Conservation (phyloP, 108 stramenopile genomes). For the Cyclotella sp. region DNA sequence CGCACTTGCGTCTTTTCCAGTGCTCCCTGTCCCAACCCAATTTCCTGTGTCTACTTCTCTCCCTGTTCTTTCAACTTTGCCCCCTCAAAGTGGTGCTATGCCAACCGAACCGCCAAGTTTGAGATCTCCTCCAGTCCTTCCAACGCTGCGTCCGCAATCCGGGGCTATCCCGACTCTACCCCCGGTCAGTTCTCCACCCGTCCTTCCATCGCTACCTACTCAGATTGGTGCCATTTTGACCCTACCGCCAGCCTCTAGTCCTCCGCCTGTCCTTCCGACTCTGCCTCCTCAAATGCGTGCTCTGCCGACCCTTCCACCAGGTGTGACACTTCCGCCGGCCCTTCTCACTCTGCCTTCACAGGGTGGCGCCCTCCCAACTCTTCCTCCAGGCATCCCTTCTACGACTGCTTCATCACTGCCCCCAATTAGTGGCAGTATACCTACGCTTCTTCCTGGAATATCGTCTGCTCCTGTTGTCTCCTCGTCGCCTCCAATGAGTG, state of each 20-base stretch:
- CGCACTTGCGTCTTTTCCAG: neutral
- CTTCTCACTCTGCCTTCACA: neutral
- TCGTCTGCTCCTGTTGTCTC: neutral
- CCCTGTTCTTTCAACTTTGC: no score
- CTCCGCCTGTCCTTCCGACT: neutral
- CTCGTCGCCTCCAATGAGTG: neutral
- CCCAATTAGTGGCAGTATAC: neutral
- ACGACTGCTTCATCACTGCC: neutral
- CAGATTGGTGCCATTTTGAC: neutral
- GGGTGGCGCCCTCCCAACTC: neutral
- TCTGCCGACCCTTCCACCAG: neutral
- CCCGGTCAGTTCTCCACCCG: neutral
- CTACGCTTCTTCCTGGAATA: neutral
- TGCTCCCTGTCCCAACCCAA: no score
- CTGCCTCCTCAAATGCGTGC: conserved; percentile 1
- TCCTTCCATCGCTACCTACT: neutral
- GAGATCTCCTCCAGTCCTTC: neutral
- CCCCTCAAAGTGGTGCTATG: no score
- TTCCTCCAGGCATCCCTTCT: neutral
- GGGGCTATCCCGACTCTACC: conserved; percentile 1
- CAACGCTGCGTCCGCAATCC: neutral
- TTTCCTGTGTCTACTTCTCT: no score
- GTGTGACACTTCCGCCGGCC: neutral
- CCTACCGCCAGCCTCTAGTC: neutral
- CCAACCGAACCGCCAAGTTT: no score